Percentiles rank a stretch among this genome's conserved stretches.
phyloP scores from a whole-genome alignment of 805 yeast species.

The Metschnikowia colocasiae region DNA sequence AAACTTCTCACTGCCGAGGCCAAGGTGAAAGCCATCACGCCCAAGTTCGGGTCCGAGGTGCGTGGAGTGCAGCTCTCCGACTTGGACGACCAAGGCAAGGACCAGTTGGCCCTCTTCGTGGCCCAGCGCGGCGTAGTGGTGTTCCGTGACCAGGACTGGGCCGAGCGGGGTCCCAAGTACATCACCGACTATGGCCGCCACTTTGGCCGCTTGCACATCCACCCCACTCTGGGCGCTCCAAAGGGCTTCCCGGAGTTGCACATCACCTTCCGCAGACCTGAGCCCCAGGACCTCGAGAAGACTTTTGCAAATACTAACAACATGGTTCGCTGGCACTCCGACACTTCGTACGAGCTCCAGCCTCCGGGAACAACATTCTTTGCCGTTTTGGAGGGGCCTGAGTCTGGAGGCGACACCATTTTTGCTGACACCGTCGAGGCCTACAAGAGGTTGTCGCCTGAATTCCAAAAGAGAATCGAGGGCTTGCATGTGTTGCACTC shows the following conservation, averaged over 20 bases:
- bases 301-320: constrained; percentile 27
- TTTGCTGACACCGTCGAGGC: constrained; percentile 39
- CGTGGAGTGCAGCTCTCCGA: constrained; percentile 29
- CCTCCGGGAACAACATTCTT: constrained; percentile 35
- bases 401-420: constrained; percentile 37
- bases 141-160: constrained; percentile 32
- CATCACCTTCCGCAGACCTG: constrained; percentile 32
- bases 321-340: constrained; percentile 37
- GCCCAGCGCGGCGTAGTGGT: constrained; percentile 36
- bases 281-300: constrained; percentile 26
- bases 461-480: constrained; percentile 28
- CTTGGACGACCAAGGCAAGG: constrained; percentile 25
- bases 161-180: constrained; percentile 23
- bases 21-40: constrained; percentile 24
- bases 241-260: constrained; percentile 30
- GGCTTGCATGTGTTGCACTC: constrained; percentile 36
- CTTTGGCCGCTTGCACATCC: constrained; percentile 42
- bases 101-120: constrained; percentile 31
- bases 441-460: constrained; percentile 35
- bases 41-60: constrained; percentile 32
- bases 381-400: constrained; percentile 35
- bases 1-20: constrained; percentile 22
- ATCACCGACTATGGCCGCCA: constrained; percentile 32
- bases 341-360: constrained; percentile 34
- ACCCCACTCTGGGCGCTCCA: constrained; percentile 43